Conservation (phyloP, 1,284 basidiomycete species). For the Cryptococcus sp. region DNA sequence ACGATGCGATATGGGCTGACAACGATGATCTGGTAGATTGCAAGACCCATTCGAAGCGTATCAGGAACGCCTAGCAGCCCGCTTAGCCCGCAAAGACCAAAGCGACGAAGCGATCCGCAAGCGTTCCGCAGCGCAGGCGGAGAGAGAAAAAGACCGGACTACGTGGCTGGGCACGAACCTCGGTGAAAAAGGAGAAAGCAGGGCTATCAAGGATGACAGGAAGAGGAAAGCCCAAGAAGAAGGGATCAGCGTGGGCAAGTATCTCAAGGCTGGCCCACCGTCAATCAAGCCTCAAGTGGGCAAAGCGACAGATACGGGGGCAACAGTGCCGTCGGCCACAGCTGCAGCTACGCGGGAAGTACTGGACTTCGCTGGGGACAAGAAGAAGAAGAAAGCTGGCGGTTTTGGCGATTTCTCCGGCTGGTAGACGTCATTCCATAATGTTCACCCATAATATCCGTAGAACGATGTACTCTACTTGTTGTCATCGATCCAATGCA, state of each 20-base stretch:
- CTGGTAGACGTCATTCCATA: constrained; percentile 19
- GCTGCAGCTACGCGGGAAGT: constrained; percentile 4
- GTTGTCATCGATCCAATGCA: too few species aligned
- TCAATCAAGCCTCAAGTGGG: constrained; percentile 6
- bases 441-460: too few species aligned
- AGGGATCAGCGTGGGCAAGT: constrained; percentile 53
- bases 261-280: constrained; percentile 36
- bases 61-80: constrained; percentile 48
- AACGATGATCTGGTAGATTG: constrained; percentile 39
- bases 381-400: constrained; percentile 53
- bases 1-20: not conserved
- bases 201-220: constrained; percentile 31
- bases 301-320: constrained; percentile 4
- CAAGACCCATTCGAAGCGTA: constrained; percentile 57
- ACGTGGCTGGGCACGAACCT: constrained; percentile 55
- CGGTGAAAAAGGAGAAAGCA: constrained; percentile 45
- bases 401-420: constrained; percentile 56
- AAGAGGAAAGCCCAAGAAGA: constrained; percentile 43
- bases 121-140: constrained; percentile 45
- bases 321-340: too few species aligned
- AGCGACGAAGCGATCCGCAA: constrained; percentile 46
- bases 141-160: constrained; percentile 55
- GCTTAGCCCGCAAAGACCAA: constrained; percentile 47
- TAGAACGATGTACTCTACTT: too few species aligned
- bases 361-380: constrained; percentile 46